Conservation (phyloP, 2,329 filamentous ascomycete species). For the Cryphonectria radicalis region DNA sequence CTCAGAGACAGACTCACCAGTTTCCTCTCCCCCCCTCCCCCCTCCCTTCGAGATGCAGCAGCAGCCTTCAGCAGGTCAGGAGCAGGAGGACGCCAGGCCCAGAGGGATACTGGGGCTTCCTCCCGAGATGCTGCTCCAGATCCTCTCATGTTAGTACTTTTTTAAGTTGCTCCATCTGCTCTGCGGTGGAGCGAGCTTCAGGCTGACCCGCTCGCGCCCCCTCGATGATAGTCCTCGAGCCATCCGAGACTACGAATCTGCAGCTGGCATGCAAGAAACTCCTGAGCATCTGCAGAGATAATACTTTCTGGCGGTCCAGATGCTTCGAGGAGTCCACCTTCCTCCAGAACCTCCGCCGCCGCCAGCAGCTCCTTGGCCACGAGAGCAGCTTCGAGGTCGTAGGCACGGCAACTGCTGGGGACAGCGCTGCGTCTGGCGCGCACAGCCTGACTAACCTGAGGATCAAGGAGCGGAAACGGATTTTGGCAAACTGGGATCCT, state of each 20-base stretch:
- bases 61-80: background rate
- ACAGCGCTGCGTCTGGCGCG: background rate
- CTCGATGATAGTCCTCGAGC: constrained; percentile 61
- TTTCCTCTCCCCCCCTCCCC: too few relatives aligned
- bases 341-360: constrained; percentile 63
- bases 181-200: background rate
- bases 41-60: constrained; percentile 15
- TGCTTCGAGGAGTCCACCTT: constrained; percentile 74
- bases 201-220: constrained; percentile 25
- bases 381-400: constrained; percentile 29
- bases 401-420: background rate
- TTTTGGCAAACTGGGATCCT: constrained; percentile 83
- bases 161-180: background rate
- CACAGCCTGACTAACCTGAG: constrained; percentile 22
- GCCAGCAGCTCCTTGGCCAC: constrained; percentile 47
- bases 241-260: constrained; percentile 66
- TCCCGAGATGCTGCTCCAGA: constrained; percentile 66
- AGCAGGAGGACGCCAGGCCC: background rate
- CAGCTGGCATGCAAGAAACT: constrained; percentile 73
- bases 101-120: constrained; percentile 50
- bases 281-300: constrained; percentile 71
- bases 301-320: constrained; percentile 74
- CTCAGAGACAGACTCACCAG: background rate
- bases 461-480: constrained; percentile 52
- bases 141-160: constrained; percentile 60